Evolutionary conservation across 495 filamentous ascomycete genomes (phyloP), one percentile per base, ranked within the genome.

Genomic region (Tuber umbilicatum): DNA sequence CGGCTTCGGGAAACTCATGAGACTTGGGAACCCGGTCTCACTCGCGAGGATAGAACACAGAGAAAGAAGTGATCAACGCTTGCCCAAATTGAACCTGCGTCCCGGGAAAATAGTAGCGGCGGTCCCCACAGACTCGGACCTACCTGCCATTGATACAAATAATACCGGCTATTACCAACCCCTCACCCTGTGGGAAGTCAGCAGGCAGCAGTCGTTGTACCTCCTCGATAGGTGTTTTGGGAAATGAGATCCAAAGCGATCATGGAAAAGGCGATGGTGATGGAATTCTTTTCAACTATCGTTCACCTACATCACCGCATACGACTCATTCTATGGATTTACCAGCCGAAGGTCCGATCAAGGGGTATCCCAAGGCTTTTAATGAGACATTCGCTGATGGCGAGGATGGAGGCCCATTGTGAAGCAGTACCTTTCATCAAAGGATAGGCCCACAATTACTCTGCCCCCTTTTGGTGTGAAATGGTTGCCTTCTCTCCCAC

Each of bases 391-490:
- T 86, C 78, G 84, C 85, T n/a, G 89, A 87, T 31, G 86, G 91
- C 67, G 88, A 91, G 72, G 84, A 88, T 41, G 89, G 89, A 39
- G 89, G 92, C 70, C 91, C 91, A 64, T 21, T 87, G 6, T 99
- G 95, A 89, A 91, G 82, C 90, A 90, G 73, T 97, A 93, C 82
- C 84, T 99, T 42, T 89, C 87, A 77, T 87, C 88, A 27, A 92
- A 92, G 76, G 92, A 98, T 78, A 90, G 96, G 39, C 92, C 93
- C 39, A 97, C 91, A 2, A 92, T 94, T 86, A 88, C 93, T 68
- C 84, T 97, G 27, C 89, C 93, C 1, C 87, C 89, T 10, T 93
- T 96, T 78, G 87, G 88, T 12, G 90, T 89, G 85, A 89, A 89
- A 27, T 97, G 91, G 90, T 89, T 96, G 85, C 91, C 93, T 5